Evolutionary conservation across 495 filamentous ascomycete species (phyloP).

Genomic region (Chaetomium fimeti): DNA sequence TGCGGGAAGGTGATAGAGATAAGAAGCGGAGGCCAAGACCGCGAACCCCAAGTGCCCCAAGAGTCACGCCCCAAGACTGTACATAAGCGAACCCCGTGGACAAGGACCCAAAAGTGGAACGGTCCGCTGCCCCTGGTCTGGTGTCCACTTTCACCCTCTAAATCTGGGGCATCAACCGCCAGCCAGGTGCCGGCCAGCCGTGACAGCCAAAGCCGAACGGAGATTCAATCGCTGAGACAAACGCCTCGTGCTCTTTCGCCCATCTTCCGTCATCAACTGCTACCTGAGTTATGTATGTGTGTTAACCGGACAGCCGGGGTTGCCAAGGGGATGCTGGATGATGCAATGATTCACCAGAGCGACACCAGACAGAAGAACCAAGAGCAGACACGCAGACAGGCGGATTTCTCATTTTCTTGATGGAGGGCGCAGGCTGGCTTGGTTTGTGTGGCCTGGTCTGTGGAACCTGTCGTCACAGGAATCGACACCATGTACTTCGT

Average conservation of each 20-base stretch:
- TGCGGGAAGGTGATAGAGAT: conserved; percentile 16
- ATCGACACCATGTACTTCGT: no score
- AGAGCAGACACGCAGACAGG: no score
- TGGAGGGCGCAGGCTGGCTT: no score
- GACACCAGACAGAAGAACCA: background rate
- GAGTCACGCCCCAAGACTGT: conserved; percentile 1
- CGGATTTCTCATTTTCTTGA: no score
- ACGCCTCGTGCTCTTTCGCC: conserved; percentile 31
- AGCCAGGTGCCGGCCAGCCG: background rate
- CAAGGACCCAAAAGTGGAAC: conserved; percentile 3
- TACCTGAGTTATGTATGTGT: conserved; percentile 13
- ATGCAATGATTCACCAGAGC: conserved; percentile 11
- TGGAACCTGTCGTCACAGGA: no score
- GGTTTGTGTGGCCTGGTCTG: no score
- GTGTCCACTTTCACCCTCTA: background rate
- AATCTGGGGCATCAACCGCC: background rate
- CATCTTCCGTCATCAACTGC: conserved; percentile 37
- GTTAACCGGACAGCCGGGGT: background rate
- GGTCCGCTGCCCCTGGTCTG: background rate
- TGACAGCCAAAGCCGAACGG: no score
- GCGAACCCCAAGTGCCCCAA: background rate
- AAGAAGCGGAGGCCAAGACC: background rate
- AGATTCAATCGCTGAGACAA: background rate
- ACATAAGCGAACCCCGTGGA: conserved; percentile 22
- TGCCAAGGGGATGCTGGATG: background rate